phyloP scores from a whole-genome alignment of 768 basidiomycete species.

The Termitomyces eurrhizus region DNA sequence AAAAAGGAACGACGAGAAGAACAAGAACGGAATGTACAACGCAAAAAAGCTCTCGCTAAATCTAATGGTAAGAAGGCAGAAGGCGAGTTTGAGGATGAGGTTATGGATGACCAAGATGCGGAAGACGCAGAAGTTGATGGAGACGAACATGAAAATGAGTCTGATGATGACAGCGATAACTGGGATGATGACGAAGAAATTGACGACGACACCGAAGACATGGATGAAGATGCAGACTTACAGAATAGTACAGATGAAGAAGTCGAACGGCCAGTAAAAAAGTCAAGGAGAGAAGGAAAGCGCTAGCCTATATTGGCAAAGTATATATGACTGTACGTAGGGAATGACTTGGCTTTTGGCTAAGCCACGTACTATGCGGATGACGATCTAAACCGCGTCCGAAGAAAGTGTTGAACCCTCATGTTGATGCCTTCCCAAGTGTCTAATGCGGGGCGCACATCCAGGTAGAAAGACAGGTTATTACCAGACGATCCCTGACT shows the following conservation, averaged over 20 bases:
- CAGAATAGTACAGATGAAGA: constrained; percentile 49
- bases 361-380: constrained; percentile 1
- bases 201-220: constrained; percentile 32
- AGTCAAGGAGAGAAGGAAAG: constrained; percentile 45
- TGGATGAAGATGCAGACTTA: constrained; percentile 28
- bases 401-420: constrained; percentile 62
- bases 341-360: constrained; percentile 2
- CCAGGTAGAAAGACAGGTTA: constrained; percentile 85
- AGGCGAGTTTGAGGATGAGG: constrained; percentile 28
- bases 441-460: constrained; percentile 92
- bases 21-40: constrained; percentile 86
- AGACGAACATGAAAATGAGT: constrained; percentile 30
- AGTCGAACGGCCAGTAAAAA: constrained; percentile 47
- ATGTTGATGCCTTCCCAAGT: constrained; percentile 91
- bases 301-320: constrained; percentile 26
- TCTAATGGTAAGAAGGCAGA: constrained; percentile 19
- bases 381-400: constrained; percentile 23
- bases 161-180: constrained; percentile 30
- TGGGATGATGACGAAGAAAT: constrained; percentile 66
- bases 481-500: constrained; percentile 37
- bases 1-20: constrained; percentile 79
- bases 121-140: constrained; percentile 36
- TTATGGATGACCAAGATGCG: constrained; percentile 28
- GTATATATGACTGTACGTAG: constrained; percentile 8
- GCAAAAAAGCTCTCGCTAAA: constrained; percentile 56